These are phyloP conservation scores for Aphanomyces cochlioides DNA, from an alignment of 352 stramenopile species.

Conservation along the genomic window DNA sequence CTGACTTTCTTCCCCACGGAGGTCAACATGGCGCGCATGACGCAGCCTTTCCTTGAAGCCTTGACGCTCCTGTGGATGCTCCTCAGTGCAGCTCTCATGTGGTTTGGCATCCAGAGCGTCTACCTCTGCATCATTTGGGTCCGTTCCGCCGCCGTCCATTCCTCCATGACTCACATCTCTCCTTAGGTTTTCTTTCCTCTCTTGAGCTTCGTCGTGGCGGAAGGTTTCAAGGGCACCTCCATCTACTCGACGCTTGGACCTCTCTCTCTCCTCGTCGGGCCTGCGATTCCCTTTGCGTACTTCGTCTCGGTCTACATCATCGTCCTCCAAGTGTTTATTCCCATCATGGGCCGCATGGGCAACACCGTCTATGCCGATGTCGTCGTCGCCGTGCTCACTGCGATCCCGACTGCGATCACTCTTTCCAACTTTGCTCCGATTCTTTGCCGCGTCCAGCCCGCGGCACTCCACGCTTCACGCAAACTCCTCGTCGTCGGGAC, in stretches of 20 bases:
- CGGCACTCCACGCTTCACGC: slow-evolving; percentile 42
- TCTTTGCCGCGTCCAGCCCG: slow-evolving; percentile 60
- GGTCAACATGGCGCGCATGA: slow-evolving; percentile 44
- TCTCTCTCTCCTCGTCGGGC: slow-evolving; percentile 35
- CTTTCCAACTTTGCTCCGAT: slow-evolving; percentile 30
- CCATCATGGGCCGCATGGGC: slow-evolving; percentile 60
- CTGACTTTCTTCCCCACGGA: slow-evolving; percentile 16
- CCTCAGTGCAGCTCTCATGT: slow-evolving; percentile 12
- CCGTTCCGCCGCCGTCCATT: background rate
- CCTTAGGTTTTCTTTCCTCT: background rate
- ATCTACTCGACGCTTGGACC: too few relatives aligned
- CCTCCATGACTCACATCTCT: background rate
- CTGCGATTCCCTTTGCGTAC: slow-evolving; percentile 59
- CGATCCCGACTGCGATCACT: slow-evolving; percentile 25
- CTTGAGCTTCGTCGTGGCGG: background rate
- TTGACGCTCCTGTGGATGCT: slow-evolving; percentile 15
- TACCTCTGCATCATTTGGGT: slow-evolving; percentile 27
- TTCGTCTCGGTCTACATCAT: slow-evolving; percentile 52
- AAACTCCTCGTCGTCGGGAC: slow-evolving; percentile 44
- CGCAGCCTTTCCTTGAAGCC: slow-evolving; percentile 4
- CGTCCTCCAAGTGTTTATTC: slow-evolving; percentile 70
- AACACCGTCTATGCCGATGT: slow-evolving; percentile 54
- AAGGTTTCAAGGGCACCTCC: too few relatives aligned
- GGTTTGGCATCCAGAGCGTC: slow-evolving; percentile 11
- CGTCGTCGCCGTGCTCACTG: slow-evolving; percentile 49